Base-by-base conservation (phyloP, 2,329 filamentous ascomycete species). In the Aotearoamyces nothofagi region DNA sequence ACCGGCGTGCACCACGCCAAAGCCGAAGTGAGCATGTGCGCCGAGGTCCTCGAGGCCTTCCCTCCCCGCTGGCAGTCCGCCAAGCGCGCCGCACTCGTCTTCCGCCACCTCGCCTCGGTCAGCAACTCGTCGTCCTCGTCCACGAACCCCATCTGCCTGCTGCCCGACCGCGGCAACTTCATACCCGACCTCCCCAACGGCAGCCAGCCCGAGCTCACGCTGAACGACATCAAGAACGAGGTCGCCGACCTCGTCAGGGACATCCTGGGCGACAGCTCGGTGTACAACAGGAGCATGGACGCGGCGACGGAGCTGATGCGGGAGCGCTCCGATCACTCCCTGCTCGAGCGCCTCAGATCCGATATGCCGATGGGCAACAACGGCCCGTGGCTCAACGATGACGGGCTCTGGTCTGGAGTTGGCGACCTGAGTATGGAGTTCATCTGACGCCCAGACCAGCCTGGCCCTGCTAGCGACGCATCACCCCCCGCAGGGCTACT, bases 1-100 rank as follows among this genome's bases (percentile, higher is more conserved):
- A 9, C 10, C 17, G 13, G 3, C 8, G 24, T 31, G 4, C 44
- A 41, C 30, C 39, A 44, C 0, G 47, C 47, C 5, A 42, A 47
- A 4, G 52, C 56, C n/a, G 54, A 55, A 24, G 41, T 56, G 1
- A 37, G 43, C 12, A 37, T 51, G 6, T 33, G 56, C 4, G 43
- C 52, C 17, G 41, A 40, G 17, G 48, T 57, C 13, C 45, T 56
- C 9, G 51, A 56, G 22, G 52, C 53, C 6, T 57, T 57, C 32
- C 46, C 55, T 0, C 43, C 45, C 9, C 41, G 39, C 15, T 58
- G 54, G 54, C 24, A 34, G 4, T 38, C 43, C 4, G 53, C 54
- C 2, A 50, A 46, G 10, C 49, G 48, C n/a, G 51, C 49, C 6
- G 50, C 49, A 4, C 43, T 42, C 7, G 40, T 56, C 13, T 41